A percentile compares a stretch with the other conserved stretches of the same genome.
Conservation (phyloP, 163 green algal species). For the Scenedesmus sp. region DNA sequence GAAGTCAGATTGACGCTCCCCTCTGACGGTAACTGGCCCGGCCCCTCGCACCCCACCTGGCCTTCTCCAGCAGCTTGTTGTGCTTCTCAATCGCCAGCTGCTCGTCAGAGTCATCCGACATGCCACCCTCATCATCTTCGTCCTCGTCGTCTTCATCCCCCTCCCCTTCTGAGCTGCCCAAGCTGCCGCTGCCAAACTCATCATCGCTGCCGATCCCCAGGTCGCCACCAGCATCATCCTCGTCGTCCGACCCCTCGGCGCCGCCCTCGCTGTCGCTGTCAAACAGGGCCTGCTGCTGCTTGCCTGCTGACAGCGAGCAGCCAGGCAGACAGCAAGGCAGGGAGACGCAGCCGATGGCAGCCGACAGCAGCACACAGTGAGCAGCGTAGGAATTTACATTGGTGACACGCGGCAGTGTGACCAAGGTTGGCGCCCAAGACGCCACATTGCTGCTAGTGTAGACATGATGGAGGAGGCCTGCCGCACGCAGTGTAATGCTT, state of each 20-base stretch:
- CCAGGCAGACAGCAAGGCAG: not conserved
- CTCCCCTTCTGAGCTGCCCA: constrained; percentile 8
- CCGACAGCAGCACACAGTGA: not conserved
- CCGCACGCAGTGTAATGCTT: not conserved
- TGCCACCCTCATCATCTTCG: constrained; percentile 62
- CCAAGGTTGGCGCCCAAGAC: too few relatives aligned
- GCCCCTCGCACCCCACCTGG: not conserved
- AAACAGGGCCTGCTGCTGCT: constrained; percentile 28
- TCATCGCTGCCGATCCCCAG: constrained; percentile 60
- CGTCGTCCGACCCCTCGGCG: not conserved
- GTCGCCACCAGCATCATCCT: constrained; percentile 33
- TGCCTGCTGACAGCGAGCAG: not conserved
- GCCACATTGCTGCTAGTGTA: too few relatives aligned
- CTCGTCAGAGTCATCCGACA: constrained; percentile 56
- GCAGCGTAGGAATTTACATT: too few relatives aligned
- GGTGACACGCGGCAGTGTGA: too few relatives aligned
- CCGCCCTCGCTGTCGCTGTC: constrained; percentile 45
- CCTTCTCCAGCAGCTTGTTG: constrained; percentile 55
- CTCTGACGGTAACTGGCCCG: too few relatives aligned
- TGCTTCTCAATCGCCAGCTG: constrained; percentile 59
- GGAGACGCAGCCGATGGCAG: not conserved
- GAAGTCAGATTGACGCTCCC: too few relatives aligned
- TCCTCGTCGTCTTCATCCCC: constrained; percentile 45
- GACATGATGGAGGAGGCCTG: not conserved
- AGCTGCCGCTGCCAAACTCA: constrained; percentile 51